Evolutionary conservation across 345 rosid genomes (phyloP).

Genomic region (Dimocarpus longan): DNA sequence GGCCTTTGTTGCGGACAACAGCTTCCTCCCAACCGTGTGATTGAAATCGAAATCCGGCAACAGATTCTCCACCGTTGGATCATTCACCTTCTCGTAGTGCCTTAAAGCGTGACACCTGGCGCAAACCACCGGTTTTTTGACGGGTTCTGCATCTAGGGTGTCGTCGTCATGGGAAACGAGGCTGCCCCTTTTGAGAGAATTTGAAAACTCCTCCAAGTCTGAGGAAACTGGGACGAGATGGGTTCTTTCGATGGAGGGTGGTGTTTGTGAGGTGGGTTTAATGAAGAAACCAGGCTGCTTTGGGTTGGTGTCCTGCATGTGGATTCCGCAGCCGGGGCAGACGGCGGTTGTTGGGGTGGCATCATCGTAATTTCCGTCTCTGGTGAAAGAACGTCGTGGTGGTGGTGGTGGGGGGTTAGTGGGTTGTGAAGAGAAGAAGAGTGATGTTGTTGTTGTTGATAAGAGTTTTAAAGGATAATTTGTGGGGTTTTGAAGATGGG

Average conservation of each 20-base stretch:
- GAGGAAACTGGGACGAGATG: constrained; percentile 55
- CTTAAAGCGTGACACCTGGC: constrained; percentile 89
- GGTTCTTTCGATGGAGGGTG: constrained; percentile 29
- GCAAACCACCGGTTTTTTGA: constrained; percentile 57
- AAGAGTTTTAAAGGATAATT: constrained; percentile 18
- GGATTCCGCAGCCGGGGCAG: constrained; percentile 95
- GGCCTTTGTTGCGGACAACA: constrained; percentile 64
- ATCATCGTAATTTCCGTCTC: constrained; percentile 85
- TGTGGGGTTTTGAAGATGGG: constrained; percentile 12
- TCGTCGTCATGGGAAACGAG: constrained; percentile 24
- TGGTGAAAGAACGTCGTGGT: constrained; percentile 32
- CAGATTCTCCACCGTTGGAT: constrained; percentile 76
- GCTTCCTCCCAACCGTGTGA: constrained; percentile 75
- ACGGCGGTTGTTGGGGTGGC: constrained; percentile 54
- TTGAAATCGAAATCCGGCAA: constrained; percentile 93
- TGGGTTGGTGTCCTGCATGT: constrained; percentile 70
- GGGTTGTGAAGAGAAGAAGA: constrained; percentile 37
- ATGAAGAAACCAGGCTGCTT: constrained; percentile 80
- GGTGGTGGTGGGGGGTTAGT: constrained; percentile 8
- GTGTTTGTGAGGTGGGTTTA: constrained; percentile 41
- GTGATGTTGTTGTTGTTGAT: background rate
- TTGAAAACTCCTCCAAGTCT: constrained; percentile 60
- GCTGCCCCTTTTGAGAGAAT: constrained; percentile 62
- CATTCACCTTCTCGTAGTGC: constrained; percentile 87
- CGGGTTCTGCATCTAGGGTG: background rate